Evolutionary conservation across 139 green algal species (phyloP).

Genomic region (Tetraselmis chui): DNA sequence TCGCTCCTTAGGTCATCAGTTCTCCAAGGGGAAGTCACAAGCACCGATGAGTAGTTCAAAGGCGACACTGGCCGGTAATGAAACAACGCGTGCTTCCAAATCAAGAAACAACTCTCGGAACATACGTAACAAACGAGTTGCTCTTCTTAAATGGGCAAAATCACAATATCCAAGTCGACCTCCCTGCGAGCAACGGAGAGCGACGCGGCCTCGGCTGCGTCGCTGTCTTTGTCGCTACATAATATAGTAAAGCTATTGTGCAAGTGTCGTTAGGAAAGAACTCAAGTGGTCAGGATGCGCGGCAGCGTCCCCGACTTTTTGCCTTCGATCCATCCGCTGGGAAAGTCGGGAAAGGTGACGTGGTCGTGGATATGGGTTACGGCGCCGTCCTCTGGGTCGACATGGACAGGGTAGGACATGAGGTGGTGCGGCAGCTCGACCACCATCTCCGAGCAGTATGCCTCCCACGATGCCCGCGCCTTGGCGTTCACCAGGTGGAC

Average conservation of each 20-base stretch:
- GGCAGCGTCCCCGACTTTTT: constrained; percentile 14
- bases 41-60: too few relatives aligned
- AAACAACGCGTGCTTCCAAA: too few relatives aligned
- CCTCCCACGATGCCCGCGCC: background rate
- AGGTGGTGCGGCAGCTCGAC: constrained; percentile 31
- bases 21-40: too few relatives aligned
- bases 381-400: constrained; percentile 21
- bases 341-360: constrained; percentile 27
- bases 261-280: background rate
- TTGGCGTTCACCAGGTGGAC: constrained; percentile 6
- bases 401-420: constrained; percentile 35
- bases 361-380: constrained; percentile 13
- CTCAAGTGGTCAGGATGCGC: constrained; percentile 22
- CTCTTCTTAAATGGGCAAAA: too few relatives aligned
- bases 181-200: too few relatives aligned
- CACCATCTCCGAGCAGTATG: constrained; percentile 15
- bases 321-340: constrained; percentile 16
- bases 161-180: too few relatives aligned
- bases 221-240: too few relatives aligned
- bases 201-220: too few relatives aligned
- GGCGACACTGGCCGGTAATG: too few relatives aligned
- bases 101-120: too few relatives aligned
- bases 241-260: background rate
- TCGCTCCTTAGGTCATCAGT: too few relatives aligned
- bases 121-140: too few relatives aligned